Conservation (phyloP, 2,329 filamentous ascomycete species). For the Neonectria ditissima region DNA sequence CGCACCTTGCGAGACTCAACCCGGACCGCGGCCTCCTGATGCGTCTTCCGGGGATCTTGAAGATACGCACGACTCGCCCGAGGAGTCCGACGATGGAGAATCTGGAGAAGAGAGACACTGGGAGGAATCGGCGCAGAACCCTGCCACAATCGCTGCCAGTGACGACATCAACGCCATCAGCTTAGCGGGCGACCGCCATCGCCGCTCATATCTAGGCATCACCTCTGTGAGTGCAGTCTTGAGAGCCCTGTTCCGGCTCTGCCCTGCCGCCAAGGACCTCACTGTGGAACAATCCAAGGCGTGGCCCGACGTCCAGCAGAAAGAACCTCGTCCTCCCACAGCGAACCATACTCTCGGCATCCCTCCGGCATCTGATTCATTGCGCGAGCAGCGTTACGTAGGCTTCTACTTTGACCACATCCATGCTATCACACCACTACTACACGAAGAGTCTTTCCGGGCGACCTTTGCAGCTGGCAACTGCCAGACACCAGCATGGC, state of each 20-base stretch:
- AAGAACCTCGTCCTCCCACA: constrained; percentile 43
- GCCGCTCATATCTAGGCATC: constrained; percentile 72
- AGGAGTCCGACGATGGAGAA: constrained; percentile 37
- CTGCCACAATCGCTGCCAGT: constrained; percentile 36
- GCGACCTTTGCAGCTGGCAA: constrained; percentile 63
- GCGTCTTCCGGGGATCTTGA: constrained; percentile 38
- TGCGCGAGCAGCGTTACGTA: constrained; percentile 57
- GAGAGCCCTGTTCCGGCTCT: constrained; percentile 64
- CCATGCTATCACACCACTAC: constrained; percentile 69
- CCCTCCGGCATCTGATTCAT: constrained; percentile 56
- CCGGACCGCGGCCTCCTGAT: constrained; percentile 6
- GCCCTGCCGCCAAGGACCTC: constrained; percentile 45
- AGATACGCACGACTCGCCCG: constrained; percentile 7
- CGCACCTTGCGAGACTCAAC: not conserved
- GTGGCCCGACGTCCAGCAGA: constrained; percentile 38
- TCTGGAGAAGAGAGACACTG: constrained; percentile 44
- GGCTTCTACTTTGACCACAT: constrained; percentile 72
- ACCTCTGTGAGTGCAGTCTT: constrained; percentile 73
- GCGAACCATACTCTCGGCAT: constrained; percentile 48
- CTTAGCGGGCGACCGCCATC: constrained; percentile 64
- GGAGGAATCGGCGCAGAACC: constrained; percentile 45
- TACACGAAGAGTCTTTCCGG: constrained; percentile 71
- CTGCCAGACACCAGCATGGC: constrained; percentile 68
- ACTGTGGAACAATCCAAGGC: constrained; percentile 42
- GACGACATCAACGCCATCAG: constrained; percentile 51